Evolutionary conservation across 2,329 filamentous ascomycete genomes (phyloP), one percentile per base, ranked within the genome.

Genomic region (Paraphaeosphaeria sporulosa): DNA sequence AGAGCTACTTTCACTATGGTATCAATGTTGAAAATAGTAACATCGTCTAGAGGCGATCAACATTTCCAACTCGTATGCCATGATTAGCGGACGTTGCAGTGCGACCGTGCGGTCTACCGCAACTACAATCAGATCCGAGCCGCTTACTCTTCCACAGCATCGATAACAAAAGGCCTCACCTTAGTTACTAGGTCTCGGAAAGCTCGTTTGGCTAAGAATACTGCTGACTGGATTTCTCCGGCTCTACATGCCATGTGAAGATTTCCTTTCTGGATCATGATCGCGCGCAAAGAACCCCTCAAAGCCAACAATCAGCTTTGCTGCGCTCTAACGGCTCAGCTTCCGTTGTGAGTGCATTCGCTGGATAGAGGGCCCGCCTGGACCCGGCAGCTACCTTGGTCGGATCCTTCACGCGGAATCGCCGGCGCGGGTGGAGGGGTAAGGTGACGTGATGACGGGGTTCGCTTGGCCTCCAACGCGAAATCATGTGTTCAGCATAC

Each of bases 391-490:
- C 17, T 47, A 30, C 40, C 42, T 19, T 36, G 40, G 30, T 43
- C 23, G 19, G 47, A n/a, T n/a, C 12, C 8, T 55, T 38, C 30
- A 55, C 23, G 52, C 42, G 42, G 42, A 36, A 47, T 42, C 42
- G 23, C 32, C 40, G 40, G 52, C 42, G 40, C 40, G 13, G 42
- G 27, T 36, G 13, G 36, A 42, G 52, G 40, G 34, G 34, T 50
- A 50, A 50, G 8, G 36, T 55, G 52, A 55, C 52, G 52, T 55
- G 5, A 55, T 46, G n/a, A 23, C 27, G 15, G 42, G 8, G 8
- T n/a, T n/a, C 30, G 25, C 42, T 15, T 12, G 25, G 27, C 9
- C 30, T 36, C 38, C 4, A 36, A 46, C 27, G 52, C 40, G 30
- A n/a, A 9, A 23, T 55, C 30, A 47, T 55, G 52, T 55, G 52